phyloP scores from a whole-genome alignment of 2,329 filamentous ascomycete species.

The Alternaria rosae region DNA sequence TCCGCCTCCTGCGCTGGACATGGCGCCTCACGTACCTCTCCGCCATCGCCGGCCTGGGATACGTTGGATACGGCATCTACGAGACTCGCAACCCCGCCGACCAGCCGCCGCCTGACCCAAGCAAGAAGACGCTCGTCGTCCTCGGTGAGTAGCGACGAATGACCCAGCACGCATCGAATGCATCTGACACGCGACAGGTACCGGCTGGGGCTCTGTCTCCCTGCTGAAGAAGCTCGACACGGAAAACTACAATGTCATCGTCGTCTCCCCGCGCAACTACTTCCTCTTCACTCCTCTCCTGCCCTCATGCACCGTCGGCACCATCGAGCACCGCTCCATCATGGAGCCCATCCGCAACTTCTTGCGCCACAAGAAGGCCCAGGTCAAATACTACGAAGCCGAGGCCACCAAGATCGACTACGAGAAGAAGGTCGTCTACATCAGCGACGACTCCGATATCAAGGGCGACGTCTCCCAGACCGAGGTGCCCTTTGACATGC shows the following conservation, averaged over 20 bases:
- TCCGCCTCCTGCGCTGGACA: conserved; percentile 77
- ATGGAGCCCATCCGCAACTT: conserved; percentile 99
- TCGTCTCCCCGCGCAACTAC: conserved; percentile 98
- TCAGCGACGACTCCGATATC: conserved; percentile 91
- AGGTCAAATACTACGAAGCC: conserved; percentile 97
- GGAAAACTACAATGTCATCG: conserved; percentile 98
- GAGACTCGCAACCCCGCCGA: conserved; percentile 80
- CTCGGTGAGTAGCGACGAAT: conserved; percentile 69
- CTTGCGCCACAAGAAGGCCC: conserved; percentile 89
- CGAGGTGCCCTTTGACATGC: conserved; percentile 96
- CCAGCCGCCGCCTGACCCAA: conserved; percentile 79
- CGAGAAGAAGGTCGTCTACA: conserved; percentile 84
- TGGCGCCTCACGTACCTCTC: conserved; percentile 86
- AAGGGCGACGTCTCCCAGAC: conserved; percentile 83
- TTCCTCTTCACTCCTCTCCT: conserved; percentile 99
- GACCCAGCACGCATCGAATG: background rate
- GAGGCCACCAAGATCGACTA: conserved; percentile 96
- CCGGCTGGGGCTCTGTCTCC: conserved; percentile 95
- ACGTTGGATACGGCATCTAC: conserved; percentile 83
- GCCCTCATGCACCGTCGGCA: conserved; percentile 95
- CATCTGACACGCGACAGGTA: conserved; percentile 66
- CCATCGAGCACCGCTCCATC: conserved; percentile 98
- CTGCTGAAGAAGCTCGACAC: conserved; percentile 98
- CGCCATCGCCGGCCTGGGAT: conserved; percentile 71
- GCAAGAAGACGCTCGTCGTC: conserved; percentile 96